These are phyloP conservation scores for Spathaspora passalidarum DNA, from an alignment of 805 yeast genomes.

Conservation along the genomic window DNA sequence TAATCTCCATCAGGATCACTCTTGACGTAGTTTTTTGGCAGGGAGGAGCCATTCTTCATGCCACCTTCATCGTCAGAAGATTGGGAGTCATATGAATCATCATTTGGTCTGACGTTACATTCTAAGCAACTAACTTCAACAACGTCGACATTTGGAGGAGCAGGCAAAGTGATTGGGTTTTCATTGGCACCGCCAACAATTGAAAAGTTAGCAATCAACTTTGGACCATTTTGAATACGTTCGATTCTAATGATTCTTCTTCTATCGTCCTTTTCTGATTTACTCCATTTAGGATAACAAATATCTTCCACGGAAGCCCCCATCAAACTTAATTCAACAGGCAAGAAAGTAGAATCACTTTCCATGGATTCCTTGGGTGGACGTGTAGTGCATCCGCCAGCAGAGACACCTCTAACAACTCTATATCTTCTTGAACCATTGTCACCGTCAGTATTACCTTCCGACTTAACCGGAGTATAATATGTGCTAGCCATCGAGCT, in stretches of 20 bases:
- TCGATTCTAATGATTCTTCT: slow-evolving; percentile 59
- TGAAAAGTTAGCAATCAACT: slow-evolving; percentile 46
- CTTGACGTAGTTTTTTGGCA: slow-evolving; percentile 12
- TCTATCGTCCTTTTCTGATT: slow-evolving; percentile 44
- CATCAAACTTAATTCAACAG: slow-evolving; percentile 46
- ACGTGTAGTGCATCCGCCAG: slow-evolving; percentile 55
- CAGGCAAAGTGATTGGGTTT: slow-evolving; percentile 38
- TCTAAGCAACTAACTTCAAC: slow-evolving; percentile 61
- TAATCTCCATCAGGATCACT: slow-evolving; percentile 22
- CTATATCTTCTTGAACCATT: slow-evolving; percentile 25
- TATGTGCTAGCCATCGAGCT: neutral
- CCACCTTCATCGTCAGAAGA: slow-evolving; percentile 23
- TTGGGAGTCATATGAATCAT: slow-evolving; percentile 26
- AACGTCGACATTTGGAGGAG: slow-evolving; percentile 44
- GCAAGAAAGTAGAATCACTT: slow-evolving; percentile 30
- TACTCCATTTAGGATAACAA: slow-evolving; percentile 52
- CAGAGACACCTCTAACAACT: slow-evolving; percentile 54
- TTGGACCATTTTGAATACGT: slow-evolving; percentile 47
- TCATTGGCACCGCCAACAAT: slow-evolving; percentile 52
- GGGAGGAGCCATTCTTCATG: slow-evolving; percentile 13
- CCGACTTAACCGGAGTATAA: slow-evolving; percentile 1
- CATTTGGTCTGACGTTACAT: slow-evolving; percentile 26
- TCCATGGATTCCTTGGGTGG: slow-evolving; percentile 46
- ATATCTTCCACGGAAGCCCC: slow-evolving; percentile 47
- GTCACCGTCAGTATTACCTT: neutral